Evolutionary conservation across 306 rosid species (phyloP).

Genomic region (Lablab purpureus): DNA sequence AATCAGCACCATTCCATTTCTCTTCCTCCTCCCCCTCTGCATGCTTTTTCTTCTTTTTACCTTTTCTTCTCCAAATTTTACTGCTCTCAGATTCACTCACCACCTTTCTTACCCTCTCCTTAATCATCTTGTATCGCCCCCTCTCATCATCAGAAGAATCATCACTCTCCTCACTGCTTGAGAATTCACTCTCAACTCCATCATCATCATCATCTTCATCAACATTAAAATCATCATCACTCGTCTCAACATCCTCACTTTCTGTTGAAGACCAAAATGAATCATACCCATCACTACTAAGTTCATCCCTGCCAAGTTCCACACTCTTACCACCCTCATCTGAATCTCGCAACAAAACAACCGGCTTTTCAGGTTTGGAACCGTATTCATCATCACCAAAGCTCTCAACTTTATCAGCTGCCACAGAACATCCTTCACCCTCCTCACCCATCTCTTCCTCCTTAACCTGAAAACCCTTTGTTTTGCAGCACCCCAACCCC

Average conservation of each 20-base stretch:
- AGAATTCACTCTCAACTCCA: neutral
- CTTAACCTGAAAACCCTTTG: neutral
- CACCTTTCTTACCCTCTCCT: constrained; percentile 9
- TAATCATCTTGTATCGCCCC: neutral
- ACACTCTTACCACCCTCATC: neutral
- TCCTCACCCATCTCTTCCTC: neutral
- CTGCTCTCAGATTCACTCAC: neutral
- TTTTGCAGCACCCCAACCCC: neutral
- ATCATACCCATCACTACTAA: neutral
- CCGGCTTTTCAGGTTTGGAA: neutral
- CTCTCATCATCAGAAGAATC: neutral
- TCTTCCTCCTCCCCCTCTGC: neutral
- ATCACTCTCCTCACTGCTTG: neutral
- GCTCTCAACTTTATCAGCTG: neutral
- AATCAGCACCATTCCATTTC: neutral
- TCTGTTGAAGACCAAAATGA: neutral
- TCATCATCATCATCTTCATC: neutral
- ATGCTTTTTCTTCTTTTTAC: neutral
- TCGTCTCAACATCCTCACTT: constrained; percentile 3
- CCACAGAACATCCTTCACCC: neutral
- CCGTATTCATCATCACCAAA: neutral
- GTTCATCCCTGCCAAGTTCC: neutral
- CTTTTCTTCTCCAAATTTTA: neutral
- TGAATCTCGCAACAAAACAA: neutral
- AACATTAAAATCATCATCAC: constrained; percentile 39